Conservation (phyloP, 164 flowering plant species). For the Vitis riparia region DNA sequence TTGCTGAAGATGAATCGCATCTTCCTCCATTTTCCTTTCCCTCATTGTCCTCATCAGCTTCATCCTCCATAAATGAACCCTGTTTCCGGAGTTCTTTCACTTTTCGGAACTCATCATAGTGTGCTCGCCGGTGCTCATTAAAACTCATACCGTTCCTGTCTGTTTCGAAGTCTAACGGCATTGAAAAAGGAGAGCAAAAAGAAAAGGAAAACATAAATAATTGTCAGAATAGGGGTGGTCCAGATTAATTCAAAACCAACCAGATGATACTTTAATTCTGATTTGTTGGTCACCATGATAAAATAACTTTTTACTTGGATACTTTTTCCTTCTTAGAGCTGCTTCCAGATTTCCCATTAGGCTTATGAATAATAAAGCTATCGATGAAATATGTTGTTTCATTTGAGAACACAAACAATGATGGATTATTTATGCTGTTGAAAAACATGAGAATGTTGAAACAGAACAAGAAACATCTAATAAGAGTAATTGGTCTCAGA, state of each 20-base stretch:
- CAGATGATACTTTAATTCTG: no score
- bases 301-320: no score
- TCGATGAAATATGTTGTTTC: neutral
- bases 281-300: no score
- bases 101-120: slow-evolving; percentile 83
- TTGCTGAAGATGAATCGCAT: slow-evolving; percentile 40
- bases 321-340: neutral
- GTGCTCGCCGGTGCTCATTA: slow-evolving; percentile 76
- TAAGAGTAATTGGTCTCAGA: slow-evolving; percentile 1
- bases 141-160: slow-evolving; percentile 51
- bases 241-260: no score
- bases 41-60: slow-evolving; percentile 36
- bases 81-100: slow-evolving; percentile 68
- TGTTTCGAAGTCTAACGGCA: slow-evolving; percentile 35
- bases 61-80: slow-evolving; percentile 60
- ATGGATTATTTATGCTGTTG: no score
- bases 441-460: no score
- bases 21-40: slow-evolving; percentile 5
- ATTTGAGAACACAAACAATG: no score
- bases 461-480: no score
- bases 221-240: no score
- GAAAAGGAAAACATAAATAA: neutral
- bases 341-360: neutral
- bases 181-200: neutral
- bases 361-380: neutral